Base-by-base conservation (phyloP, 192 early-diverging fungal species). In the Gryganskiella cystojenkinii region DNA sequence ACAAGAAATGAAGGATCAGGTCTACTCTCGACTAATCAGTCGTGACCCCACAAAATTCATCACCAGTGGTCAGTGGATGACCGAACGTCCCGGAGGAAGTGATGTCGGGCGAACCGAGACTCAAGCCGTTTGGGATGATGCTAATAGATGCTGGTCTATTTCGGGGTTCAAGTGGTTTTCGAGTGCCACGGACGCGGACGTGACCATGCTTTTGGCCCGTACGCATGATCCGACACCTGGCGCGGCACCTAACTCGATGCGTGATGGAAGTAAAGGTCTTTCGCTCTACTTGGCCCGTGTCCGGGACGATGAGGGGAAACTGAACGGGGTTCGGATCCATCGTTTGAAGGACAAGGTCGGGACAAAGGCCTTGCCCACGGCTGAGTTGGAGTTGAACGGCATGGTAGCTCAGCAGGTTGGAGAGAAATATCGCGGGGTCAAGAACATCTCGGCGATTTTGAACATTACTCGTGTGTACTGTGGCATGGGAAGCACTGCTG, bases 41-140 rank as follows among this genome's bases (percentile, higher is more conserved):
- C 87, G 90, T 1, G 90, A 93, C 52, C 92, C 92, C 10, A 72
- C 64, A 9, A 25, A 49, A 13, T 90, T 90, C 54, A 86, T 87
- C 76, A 92, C 88, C 35, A 85, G 82, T 57, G 90, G 90, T 8
- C 92, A 93, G 69, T 92, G 90, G 90, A 93, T 92, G 92, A 93
- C 90, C 3, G 92, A 93, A 64, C 73, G 90, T 13, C 87, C 89
- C 17, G 90, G 90, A 51, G 91, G 90, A 25, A 84, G 80, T 20
- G 91, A 92, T 57, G 86, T 92, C 28, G 84, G 80, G 3, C 73
- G 75, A 3, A 88, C 90, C 15, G 90, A 92, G 66, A 90, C 91
- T 0, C 67, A 73, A 31, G 91, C 91, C 0, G 74, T 78, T 4
- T 78, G 74, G 74, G 50, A 78, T 15, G 75, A 83, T 7, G 42